Evolutionary conservation across 306 rosid genomes (phyloP).

Genomic region (Prinsepia uniflora): DNA sequence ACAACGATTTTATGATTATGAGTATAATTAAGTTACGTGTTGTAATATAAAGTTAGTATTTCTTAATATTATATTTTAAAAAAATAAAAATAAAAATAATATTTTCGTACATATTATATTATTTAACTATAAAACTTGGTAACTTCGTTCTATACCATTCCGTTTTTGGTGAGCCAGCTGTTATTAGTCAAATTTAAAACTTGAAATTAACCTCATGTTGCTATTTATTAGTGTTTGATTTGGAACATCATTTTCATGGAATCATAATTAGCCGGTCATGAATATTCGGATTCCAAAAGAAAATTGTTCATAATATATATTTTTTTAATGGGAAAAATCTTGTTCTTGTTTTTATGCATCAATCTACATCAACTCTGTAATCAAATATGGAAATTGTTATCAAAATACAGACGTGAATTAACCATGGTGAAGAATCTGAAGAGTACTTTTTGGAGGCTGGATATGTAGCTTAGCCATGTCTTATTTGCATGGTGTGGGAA

Average conservation of each 20-base stretch:
- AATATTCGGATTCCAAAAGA: not conserved
- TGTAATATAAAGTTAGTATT: too few relatives aligned
- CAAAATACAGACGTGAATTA: not conserved
- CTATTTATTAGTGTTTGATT: not conserved
- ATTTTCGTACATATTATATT: too few relatives aligned
- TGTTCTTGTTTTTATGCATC: not conserved
- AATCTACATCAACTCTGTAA: not conserved
- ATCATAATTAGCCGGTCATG: not conserved
- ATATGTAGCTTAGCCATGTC: not conserved
- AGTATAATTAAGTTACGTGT: too few relatives aligned
- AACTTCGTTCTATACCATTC: not conserved
- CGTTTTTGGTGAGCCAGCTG: not conserved
- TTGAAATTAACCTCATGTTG: not conserved
- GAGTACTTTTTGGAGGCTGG: not conserved
- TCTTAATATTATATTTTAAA: too few relatives aligned
- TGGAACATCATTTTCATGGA: not conserved
- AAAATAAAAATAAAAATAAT: too few relatives aligned
- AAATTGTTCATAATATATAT: not conserved
- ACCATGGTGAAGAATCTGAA: not conserved
- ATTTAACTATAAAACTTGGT: too few relatives aligned
- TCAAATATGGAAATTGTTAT: not conserved
- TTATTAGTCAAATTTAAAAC: not conserved
- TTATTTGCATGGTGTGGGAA: not conserved
- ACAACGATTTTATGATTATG: too few relatives aligned
- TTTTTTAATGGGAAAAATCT: too few relatives aligned